These are phyloP conservation scores for Starmerella vaccinii DNA, from an alignment of 805 yeast genomes.

Conservation along the genomic window DNA sequence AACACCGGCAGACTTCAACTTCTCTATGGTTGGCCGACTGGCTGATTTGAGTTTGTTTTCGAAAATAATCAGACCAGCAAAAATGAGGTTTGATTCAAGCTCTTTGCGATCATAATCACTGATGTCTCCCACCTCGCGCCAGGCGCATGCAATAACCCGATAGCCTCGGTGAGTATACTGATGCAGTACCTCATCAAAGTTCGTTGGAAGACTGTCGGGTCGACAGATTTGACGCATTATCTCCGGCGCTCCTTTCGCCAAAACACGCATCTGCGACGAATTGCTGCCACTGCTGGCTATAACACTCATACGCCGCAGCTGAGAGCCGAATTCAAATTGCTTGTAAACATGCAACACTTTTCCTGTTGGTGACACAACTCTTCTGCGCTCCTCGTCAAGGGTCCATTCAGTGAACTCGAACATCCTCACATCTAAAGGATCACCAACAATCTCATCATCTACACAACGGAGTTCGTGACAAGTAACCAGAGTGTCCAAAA, in stretches of 20 bases:
- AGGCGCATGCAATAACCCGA: constrained; percentile 92
- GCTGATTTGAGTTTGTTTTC: constrained; percentile 77
- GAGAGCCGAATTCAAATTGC: constrained; percentile 73
- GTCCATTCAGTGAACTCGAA: constrained; percentile 79
- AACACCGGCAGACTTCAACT: constrained; percentile 56
- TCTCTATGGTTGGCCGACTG: constrained; percentile 50
- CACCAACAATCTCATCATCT: constrained; percentile 77
- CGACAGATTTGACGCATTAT: constrained; percentile 71
- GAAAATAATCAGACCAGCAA: constrained; percentile 82
- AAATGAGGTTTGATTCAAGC: constrained; percentile 58
- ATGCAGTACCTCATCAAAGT: constrained; percentile 64
- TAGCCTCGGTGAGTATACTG: constrained; percentile 88
- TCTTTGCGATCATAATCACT: constrained; percentile 51
- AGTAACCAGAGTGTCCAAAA: constrained; percentile 40
- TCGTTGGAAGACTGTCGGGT: constrained; percentile 57
- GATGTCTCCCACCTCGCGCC: constrained; percentile 52
- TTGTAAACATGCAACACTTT: constrained; percentile 38
- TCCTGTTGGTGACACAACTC: constrained; percentile 13
- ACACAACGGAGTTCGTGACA: constrained; percentile 81
- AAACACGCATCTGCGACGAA: constrained; percentile 37
- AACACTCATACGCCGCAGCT: constrained; percentile 84
- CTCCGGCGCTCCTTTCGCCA: constrained; percentile 96
- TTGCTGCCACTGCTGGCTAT: constrained; percentile 37
- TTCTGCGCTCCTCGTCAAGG: constrained; percentile 50
- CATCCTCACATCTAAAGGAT: constrained; percentile 89